Percentiles rank a stretch among this genome's conserved stretches.
phyloP scores from a whole-genome alignment of 2,329 filamentous ascomycete genomes.

The Pseudohalonectria lignicola region DNA sequence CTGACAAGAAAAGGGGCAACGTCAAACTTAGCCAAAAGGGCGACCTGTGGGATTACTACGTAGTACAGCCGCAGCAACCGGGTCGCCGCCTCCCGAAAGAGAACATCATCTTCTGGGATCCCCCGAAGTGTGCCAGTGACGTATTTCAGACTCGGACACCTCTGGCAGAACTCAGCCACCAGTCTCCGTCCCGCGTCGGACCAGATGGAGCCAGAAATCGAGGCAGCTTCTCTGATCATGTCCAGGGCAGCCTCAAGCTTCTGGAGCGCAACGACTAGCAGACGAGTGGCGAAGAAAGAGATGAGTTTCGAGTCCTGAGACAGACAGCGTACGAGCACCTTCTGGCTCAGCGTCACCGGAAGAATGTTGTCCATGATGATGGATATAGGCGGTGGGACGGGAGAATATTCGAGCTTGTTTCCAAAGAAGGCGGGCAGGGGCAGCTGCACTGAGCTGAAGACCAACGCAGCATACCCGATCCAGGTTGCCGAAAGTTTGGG shows the following conservation, averaged over 20 bases:
- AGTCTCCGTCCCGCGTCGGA: slow-evolving; percentile 56
- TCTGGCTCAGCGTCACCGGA: slow-evolving; percentile 70
- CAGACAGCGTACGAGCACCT: slow-evolving; percentile 68
- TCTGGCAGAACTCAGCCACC: slow-evolving; percentile 62
- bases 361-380: slow-evolving; percentile 79
- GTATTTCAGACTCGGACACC: slow-evolving; percentile 74
- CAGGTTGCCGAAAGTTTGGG: slow-evolving; percentile 88
- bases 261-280: slow-evolving; percentile 67
- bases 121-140: slow-evolving; percentile 64
- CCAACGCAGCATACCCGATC: slow-evolving; percentile 84
- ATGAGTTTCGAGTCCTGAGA: slow-evolving; percentile 68
- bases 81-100: slow-evolving; percentile 70
- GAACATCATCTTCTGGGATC: slow-evolving; percentile 53
- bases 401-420: slow-evolving; percentile 47
- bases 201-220: slow-evolving; percentile 47
- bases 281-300: slow-evolving; percentile 71
- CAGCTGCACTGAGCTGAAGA: slow-evolving; percentile 71
- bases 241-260: slow-evolving; percentile 60
- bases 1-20: slow-evolving; percentile 67
- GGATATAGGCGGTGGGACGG: slow-evolving; percentile 65
- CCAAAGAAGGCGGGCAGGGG: slow-evolving; percentile 66
- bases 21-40: slow-evolving; percentile 78
- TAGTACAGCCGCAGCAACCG: slow-evolving; percentile 78
- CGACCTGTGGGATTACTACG: slow-evolving; percentile 66
- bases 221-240: slow-evolving; percentile 40